These are phyloP conservation scores for Abortiporus biennis DNA, from an alignment of 1,284 basidiomycete genomes.

Conservation along the genomic window DNA sequence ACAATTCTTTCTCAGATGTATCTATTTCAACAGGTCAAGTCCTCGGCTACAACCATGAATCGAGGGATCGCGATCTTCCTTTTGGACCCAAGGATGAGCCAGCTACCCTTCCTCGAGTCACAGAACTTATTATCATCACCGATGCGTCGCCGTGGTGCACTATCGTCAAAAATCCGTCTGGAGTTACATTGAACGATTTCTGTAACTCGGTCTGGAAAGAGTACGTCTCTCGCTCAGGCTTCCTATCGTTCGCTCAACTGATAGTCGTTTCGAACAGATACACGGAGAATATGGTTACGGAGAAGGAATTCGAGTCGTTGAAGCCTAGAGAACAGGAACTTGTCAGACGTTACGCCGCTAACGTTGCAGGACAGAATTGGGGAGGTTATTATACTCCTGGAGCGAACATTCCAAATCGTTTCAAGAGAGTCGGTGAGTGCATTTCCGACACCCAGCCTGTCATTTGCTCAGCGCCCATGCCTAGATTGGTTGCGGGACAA, in stretches of 20 bases:
- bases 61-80: conserved; percentile 51
- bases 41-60: conserved; percentile 52
- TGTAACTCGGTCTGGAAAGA: conserved; percentile 63
- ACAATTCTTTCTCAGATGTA: background rate
- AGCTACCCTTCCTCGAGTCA: conserved; percentile 73
- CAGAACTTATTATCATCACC: conserved; percentile 68
- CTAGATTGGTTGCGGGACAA: conserved; percentile 75
- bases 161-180: conserved; percentile 61
- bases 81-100: conserved; percentile 69
- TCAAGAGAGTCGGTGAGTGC: conserved; percentile 52
- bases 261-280: conserved; percentile 42
- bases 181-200: conserved; percentile 69
- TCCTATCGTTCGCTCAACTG: background rate
- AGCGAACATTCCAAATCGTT: conserved; percentile 38
- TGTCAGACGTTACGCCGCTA: conserved; percentile 49
- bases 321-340: conserved; percentile 62
- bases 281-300: conserved; percentile 58
- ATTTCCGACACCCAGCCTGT: too few relatives aligned
- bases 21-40: conserved; percentile 39
- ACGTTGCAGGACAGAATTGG: conserved; percentile 25
- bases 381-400: conserved; percentile 42
- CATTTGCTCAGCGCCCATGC: too few relatives aligned
- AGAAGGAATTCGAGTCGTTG: conserved; percentile 55
- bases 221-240: conserved; percentile 34
- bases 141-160: conserved; percentile 75